Evolutionary conservation across 2,329 filamentous ascomycete species (phyloP).

Genomic region (Nannizzia gypsea): DNA sequence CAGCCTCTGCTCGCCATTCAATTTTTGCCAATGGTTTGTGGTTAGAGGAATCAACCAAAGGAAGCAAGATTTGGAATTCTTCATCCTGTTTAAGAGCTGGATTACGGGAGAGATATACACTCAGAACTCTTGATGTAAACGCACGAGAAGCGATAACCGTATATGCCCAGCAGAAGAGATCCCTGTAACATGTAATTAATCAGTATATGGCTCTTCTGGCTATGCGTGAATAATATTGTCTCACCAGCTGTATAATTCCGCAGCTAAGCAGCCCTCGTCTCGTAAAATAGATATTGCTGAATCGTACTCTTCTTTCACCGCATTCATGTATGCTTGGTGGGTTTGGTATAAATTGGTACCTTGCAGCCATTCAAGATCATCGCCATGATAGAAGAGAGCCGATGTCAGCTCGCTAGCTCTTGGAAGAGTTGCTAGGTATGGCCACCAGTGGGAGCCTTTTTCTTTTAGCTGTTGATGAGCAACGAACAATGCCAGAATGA

Average conservation of each 20-base stretch:
- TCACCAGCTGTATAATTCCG: conserved; percentile 23
- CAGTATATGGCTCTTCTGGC: background rate
- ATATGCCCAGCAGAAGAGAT: conserved; percentile 36
- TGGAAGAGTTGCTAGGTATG: conserved; percentile 56
- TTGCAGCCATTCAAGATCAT: conserved; percentile 43
- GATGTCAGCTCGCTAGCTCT: conserved; percentile 50
- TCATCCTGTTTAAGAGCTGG: conserved; percentile 36
- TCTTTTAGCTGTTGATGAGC: conserved; percentile 54
- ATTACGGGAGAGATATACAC: conserved; percentile 24
- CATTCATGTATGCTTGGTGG: conserved; percentile 9
- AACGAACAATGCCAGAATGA: conserved; percentile 56
- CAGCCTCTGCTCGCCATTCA: conserved; percentile 43
- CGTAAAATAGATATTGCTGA: background rate
- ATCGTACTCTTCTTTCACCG: conserved; percentile 19
- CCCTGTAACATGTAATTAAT: conserved; percentile 21
- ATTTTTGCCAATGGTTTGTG: conserved; percentile 52
- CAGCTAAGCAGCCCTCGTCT: conserved; percentile 12
- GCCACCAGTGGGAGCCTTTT: conserved; percentile 51
- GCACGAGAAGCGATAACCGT: conserved; percentile 35
- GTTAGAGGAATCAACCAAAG: conserved; percentile 61
- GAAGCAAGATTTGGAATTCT: conserved; percentile 57
- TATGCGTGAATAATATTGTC: conserved; percentile 3
- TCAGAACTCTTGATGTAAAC: conserved; percentile 34
- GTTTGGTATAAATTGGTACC: conserved; percentile 27
- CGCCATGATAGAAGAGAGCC: conserved; percentile 52